Evolutionary conservation across 2,329 filamentous ascomycete species (phyloP), one percentile per base, ranked within the genome.

Genomic region (Fusarium newnesense): DNA sequence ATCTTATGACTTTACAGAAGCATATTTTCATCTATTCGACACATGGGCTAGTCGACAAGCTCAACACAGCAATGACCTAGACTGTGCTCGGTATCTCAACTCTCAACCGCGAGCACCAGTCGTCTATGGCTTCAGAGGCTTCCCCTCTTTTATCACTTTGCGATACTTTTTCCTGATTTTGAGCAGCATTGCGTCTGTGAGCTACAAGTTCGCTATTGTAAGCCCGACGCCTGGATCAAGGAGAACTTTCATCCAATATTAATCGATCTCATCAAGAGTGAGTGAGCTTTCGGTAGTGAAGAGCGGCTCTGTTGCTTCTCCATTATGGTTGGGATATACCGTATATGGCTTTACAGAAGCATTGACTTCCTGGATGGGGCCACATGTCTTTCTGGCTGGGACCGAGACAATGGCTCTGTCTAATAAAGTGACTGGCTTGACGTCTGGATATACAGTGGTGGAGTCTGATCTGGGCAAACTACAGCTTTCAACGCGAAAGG

Each of bases 281-380:
- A 42, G 15, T 7, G 36, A 56, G 52, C 37, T 56, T 24, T 56
- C 28, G 21, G 52, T 37, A n/a, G 37, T 56, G 28, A 30, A 40
- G 21, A 56, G 28, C 37, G 36, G 26, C 39, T 39, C 24, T 32
- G 70, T n/a, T 50, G 39, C 0, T 44, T 71, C 28, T 34, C 68
- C 36, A 62, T 73, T 9, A 10, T 60, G 13, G 57, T 56, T 36
- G 52, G 21, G 5, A 13, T 52, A 21, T 58, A 58, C 40, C 52
- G 60, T 16, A 43, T 49, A 40, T 69, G 56, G 56, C 64, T 72
- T 28, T 19, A 60, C 69, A 26, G 42, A 50, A 42, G 44, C 57
- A 19, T 34, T 73, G 43, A 72, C 64, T 40, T 72, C 70, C 16
- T 72, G 69, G 69, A 69, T 69, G 60, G 36, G 64, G 19, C 63